These are phyloP conservation scores for Boletus semigastroideus DNA, from an alignment of 1,284 basidiomycete genomes.

Conservation along the genomic window DNA sequence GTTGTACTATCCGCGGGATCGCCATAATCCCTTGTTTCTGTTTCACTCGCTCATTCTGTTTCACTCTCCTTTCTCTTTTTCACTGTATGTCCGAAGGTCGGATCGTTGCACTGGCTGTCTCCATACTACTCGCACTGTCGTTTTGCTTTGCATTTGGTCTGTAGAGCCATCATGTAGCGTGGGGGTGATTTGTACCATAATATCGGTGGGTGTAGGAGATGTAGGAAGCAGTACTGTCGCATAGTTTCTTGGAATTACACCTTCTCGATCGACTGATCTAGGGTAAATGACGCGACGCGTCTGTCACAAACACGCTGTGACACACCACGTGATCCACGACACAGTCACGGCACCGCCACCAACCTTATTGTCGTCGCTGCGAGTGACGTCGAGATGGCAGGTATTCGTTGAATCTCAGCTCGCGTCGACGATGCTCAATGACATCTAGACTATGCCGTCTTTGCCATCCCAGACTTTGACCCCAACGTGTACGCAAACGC, in stretches of 20 bases:
- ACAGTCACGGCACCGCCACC: constrained; percentile 25
- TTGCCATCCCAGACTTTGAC: constrained; percentile 71
- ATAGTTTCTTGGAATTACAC: constrained; percentile 24
- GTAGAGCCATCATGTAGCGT: constrained; percentile 22
- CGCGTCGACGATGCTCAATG: neutral
- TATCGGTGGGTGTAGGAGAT: constrained; percentile 8
- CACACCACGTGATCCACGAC: constrained; percentile 25
- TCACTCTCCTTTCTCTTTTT: neutral
- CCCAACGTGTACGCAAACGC: constrained; percentile 88
- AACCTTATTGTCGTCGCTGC: neutral
- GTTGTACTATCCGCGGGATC: constrained; percentile 18
- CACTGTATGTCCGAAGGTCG: constrained; percentile 21
- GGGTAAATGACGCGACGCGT: constrained; percentile 26
- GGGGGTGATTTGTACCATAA: constrained; percentile 31
- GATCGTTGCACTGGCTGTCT: constrained; percentile 10
- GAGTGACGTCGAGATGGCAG: constrained; percentile 21
- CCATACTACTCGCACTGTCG: constrained; percentile 18
- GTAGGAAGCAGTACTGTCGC: constrained; percentile 6
- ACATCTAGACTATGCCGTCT: constrained; percentile 61
- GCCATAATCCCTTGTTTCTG: constrained; percentile 5
- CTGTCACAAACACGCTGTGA: constrained; percentile 34
- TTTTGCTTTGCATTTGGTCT: constrained; percentile 24
- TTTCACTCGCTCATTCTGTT: neutral
- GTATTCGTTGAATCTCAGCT: constrained; percentile 10
- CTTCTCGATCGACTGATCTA: constrained; percentile 6